Evolutionary conservation across 2,329 filamentous ascomycete genomes (phyloP).

Genomic region (Beauveria bassiana): DNA sequence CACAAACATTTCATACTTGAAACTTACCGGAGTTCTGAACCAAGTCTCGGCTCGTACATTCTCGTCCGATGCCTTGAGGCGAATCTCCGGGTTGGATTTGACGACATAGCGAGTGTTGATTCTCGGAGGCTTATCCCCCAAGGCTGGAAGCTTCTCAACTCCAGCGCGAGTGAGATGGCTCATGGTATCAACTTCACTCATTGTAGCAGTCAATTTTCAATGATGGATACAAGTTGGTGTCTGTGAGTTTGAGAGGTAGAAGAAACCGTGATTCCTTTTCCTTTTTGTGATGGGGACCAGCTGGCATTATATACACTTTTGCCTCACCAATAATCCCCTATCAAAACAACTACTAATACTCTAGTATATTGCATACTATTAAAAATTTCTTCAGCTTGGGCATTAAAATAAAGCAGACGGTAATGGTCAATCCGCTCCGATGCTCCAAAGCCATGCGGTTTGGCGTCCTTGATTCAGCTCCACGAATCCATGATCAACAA

Average conservation of each 20-base stretch:
- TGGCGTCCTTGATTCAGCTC: too few relatives aligned
- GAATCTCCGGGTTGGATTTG: neutral
- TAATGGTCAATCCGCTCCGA: neutral
- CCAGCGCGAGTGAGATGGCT: neutral
- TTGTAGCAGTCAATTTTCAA: neutral
- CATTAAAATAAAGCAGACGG: neutral
- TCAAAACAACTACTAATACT: too few relatives aligned
- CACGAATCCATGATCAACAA: neutral
- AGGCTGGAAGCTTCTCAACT: neutral
- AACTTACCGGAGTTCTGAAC: neutral
- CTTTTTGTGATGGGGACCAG: neutral
- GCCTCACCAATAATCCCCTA: too few relatives aligned
- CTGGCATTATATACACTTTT: neutral
- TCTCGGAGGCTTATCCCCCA: neutral
- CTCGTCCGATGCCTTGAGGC: neutral
- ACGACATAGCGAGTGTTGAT: neutral
- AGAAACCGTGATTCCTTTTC: neutral
- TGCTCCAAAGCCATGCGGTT: neutral
- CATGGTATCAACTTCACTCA: neutral
- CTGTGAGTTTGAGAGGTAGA: too few relatives aligned
- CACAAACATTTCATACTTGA: neutral
- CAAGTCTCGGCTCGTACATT: neutral
- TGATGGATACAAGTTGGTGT: neutral
- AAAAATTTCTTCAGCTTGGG: neutral
- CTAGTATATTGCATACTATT: neutral